Evolutionary conservation across 2,329 filamentous ascomycete genomes (phyloP), one percentile per base, ranked within the genome.

Genomic region (Byssochlamys sp.): DNA sequence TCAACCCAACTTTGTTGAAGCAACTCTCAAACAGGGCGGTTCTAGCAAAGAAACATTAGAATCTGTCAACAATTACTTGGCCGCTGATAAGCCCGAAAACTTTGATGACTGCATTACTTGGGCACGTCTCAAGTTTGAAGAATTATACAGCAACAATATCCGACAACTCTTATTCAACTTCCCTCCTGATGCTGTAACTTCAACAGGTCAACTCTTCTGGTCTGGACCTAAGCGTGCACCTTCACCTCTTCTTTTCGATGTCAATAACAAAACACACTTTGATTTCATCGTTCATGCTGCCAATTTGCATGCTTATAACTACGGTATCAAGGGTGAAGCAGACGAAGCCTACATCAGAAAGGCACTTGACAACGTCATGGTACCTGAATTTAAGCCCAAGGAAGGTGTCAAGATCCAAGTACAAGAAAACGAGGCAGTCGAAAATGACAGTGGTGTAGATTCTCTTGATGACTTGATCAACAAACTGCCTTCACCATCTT

Each of bases 81-180:
- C 95, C 39, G 90, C 89, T 0, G 90, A 96, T 66, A 94, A 95
- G 72, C 92, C 94, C 3, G 79, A 91, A 58, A 91, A 84, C 27
- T 96, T 96, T 67, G 92, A 97, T 69, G 92, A 99, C 75, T 99
- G 94, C 71, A 91, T 99, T 67, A 86, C 90, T 63, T 99, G 94
- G 94, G 94, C 90, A 26, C 89, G 94, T 53, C 83, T 89, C 69
- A 83, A 96, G 65, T 99, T 99, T 62, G 94, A 99, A 79, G 90
- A 89, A 73, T 90, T 96, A 75, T 99, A 94, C 76, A 91, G 95
- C 78, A 96, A 99, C 71, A 89, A 90, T 55, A 96, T 99, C 60
- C 89, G 94, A 70, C 94, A 99, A 74, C 80, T 99, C 55, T 80
- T 99, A 33, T 95, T 88, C 80, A 97, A 96, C 78, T 99, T 99